These are phyloP conservation scores for Cudoniella acicularis DNA, from an alignment of 495 filamentous ascomycete species.

Conservation along the genomic window DNA sequence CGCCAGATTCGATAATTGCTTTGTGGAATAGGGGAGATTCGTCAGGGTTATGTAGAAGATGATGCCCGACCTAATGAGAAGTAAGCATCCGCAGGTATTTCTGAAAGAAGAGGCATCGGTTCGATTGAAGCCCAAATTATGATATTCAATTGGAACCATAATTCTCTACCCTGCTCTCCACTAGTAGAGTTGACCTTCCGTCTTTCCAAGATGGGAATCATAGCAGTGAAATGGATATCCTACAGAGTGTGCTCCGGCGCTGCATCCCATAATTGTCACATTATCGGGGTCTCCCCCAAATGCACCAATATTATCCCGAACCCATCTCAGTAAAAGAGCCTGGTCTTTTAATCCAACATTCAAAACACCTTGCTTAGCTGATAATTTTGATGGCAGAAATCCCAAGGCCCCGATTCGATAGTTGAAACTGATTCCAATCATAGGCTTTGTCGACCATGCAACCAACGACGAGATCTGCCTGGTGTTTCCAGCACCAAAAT, in stretches of 20 bases:
- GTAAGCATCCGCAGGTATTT: slow-evolving; percentile 8
- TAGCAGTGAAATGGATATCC: not conserved
- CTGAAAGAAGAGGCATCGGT: slow-evolving; percentile 8
- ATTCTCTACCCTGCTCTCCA: not conserved
- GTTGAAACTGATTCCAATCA: slow-evolving; percentile 62
- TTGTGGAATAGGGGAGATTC: slow-evolving; percentile 50
- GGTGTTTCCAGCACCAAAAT: slow-evolving; percentile 37
- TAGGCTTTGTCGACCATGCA: slow-evolving; percentile 46
- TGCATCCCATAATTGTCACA: slow-evolving; percentile 63
- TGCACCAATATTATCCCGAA: slow-evolving; percentile 51
- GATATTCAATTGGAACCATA: not conserved
- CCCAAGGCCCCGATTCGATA: slow-evolving; percentile 68
- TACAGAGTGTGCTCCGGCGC: slow-evolving; percentile 55
- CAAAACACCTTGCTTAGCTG: slow-evolving; percentile 51
- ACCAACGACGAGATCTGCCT: slow-evolving; percentile 49
- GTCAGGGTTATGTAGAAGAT: slow-evolving; percentile 50
- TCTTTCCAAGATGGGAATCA: not conserved
- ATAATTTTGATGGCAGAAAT: slow-evolving; percentile 54
- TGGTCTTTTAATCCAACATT: slow-evolving; percentile 73
- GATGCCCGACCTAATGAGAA: slow-evolving; percentile 54
- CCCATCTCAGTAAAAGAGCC: slow-evolving; percentile 60
- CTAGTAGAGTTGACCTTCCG: not conserved
- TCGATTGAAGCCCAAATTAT: too few species aligned
- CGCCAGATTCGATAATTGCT: slow-evolving; percentile 62
- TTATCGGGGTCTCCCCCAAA: slow-evolving; percentile 62